Evolutionary conservation across 495 filamentous ascomycete species (phyloP).

Genomic region (Oidiodendron maius): DNA sequence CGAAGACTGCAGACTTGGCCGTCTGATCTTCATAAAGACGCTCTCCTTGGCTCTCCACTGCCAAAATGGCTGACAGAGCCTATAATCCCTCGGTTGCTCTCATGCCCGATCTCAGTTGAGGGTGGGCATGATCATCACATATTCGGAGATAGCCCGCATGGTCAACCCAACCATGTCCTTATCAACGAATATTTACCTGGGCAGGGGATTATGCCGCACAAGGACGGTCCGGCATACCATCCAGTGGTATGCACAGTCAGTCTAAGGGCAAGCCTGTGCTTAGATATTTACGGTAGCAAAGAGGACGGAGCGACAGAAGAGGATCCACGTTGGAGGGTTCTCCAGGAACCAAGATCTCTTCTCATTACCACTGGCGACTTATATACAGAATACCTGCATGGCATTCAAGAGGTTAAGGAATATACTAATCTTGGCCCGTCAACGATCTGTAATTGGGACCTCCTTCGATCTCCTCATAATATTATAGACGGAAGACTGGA

Average conservation of each 20-base stretch:
- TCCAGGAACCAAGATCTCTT: conserved; percentile 84
- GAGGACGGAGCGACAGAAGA: conserved; percentile 40
- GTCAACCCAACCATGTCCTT: conserved; percentile 80
- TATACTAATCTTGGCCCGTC: conserved; percentile 55
- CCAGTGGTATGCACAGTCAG: conserved; percentile 87
- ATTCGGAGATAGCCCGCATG: conserved; percentile 68
- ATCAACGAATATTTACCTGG: conserved; percentile 87
- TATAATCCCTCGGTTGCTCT: conserved; percentile 60
- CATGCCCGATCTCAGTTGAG: conserved; percentile 32
- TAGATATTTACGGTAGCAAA: conserved; percentile 69
- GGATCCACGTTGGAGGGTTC: conserved; percentile 56
- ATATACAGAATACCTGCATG: conserved; percentile 71
- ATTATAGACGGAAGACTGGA: conserved; percentile 53
- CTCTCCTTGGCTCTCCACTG: conserved; percentile 67
- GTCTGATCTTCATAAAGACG: conserved; percentile 64
- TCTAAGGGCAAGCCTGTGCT: conserved; percentile 67
- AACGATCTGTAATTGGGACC: conserved; percentile 76
- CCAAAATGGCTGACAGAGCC: conserved; percentile 72
- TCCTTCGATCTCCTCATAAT: conserved; percentile 56
- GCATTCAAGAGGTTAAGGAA: conserved; percentile 55
- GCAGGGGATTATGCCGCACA: conserved; percentile 94
- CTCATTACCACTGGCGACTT: conserved; percentile 63
- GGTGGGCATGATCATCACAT: conserved; percentile 35
- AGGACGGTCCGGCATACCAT: conserved; percentile 84
- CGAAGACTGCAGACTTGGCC: conserved; percentile 90